Conservation (phyloP, 2,329 filamentous ascomycete genomes). For the Hymenoscyphus infarciens region DNA sequence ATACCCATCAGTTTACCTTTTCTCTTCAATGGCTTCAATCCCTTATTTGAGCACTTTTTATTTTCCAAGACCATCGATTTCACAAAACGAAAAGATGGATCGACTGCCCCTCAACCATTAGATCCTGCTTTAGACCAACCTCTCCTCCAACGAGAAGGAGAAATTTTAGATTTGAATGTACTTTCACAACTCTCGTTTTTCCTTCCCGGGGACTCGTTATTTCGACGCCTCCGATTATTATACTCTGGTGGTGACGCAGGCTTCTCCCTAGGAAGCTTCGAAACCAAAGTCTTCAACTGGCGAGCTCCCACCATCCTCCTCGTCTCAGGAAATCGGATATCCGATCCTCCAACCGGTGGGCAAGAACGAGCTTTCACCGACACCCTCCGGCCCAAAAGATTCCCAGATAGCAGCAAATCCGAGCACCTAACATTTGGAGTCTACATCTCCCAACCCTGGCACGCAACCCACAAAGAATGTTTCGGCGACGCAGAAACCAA, state of each 20-base stretch:
- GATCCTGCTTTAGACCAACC: constrained; percentile 29
- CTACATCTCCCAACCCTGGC: constrained; percentile 66
- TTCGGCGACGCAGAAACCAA: constrained; percentile 62
- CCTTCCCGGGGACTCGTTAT: constrained; percentile 60
- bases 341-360: constrained; percentile 45
- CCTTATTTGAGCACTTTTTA: constrained; percentile 71
- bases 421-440: constrained; percentile 62
- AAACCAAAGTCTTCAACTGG: constrained; percentile 75
- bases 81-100: constrained; percentile 37
- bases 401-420: constrained; percentile 48
- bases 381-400: constrained; percentile 60
- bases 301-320: constrained; percentile 69
- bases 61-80: constrained; percentile 71
- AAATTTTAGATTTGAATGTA: constrained; percentile 62
- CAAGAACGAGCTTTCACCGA: constrained; percentile 56
- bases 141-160: constrained; percentile 52
- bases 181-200: constrained; percentile 73
- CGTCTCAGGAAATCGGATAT: constrained; percentile 61
- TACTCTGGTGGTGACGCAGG: constrained; percentile 69
- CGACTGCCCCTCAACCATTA: constrained; percentile 17
- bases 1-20: constrained; percentile 60
- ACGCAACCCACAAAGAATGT: constrained; percentile 62
- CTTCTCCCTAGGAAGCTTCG: constrained; percentile 75
- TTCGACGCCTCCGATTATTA: constrained; percentile 60
- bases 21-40: constrained; percentile 63